A percentile compares a stretch with the other conserved stretches of the same genome.
Evolutionary conservation across 306 rosid species (phyloP).

Genomic region (Comarum palustre): DNA sequence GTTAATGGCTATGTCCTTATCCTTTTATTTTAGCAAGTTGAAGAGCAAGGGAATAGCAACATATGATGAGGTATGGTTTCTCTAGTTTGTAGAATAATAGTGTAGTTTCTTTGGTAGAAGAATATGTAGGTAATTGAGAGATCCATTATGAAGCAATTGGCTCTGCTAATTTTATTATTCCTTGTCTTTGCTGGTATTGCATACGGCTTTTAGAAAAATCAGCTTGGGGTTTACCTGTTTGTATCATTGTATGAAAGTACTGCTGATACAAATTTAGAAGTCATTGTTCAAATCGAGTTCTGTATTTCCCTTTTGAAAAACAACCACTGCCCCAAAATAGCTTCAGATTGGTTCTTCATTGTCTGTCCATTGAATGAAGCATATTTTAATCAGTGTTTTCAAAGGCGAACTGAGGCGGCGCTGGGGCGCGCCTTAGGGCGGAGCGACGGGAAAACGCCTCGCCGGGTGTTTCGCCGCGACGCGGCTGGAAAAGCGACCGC

Average conservation of each 20-base stretch:
- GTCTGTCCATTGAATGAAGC: background rate
- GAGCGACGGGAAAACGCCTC: no score
- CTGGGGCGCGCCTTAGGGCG: no score
- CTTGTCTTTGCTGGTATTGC: background rate
- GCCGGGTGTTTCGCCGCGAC: no score
- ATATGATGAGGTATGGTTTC: slow-evolving; percentile 26
- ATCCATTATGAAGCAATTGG: background rate
- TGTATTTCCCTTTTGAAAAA: background rate
- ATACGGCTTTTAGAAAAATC: background rate
- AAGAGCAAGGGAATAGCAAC: slow-evolving; percentile 37
- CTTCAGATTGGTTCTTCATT: slow-evolving; percentile 1
- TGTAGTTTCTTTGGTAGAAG: background rate
- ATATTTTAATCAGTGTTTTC: no score
- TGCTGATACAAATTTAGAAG: background rate
- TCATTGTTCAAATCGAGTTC: background rate
- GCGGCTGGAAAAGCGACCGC: no score
- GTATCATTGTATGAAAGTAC: background rate
- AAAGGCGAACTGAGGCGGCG: no score
- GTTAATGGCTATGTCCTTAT: background rate
- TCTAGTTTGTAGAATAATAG: background rate
- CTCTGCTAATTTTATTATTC: background rate
- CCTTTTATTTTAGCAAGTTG: slow-evolving; percentile 15
- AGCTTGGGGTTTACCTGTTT: background rate
- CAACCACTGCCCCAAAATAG: background rate
- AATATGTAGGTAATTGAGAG: background rate